A percentile compares a stretch with the other conserved stretches of the same genome.
phyloP scores from a whole-genome alignment of 2,329 filamentous ascomycete genomes.

The Elsinoe fawcettii region DNA sequence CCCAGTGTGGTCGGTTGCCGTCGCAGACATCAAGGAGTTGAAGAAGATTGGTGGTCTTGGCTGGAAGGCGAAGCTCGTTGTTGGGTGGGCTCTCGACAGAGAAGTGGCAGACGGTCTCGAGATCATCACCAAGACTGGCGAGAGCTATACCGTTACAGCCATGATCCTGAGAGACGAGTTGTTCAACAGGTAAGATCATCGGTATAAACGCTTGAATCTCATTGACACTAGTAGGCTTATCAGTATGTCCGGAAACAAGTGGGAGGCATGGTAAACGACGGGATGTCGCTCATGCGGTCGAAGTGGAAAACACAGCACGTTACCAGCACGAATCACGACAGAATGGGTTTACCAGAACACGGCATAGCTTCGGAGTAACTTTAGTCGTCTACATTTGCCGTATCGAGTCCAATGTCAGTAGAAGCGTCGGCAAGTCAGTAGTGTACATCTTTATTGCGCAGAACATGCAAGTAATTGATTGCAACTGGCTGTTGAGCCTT shows the following conservation, averaged over 20 bases:
- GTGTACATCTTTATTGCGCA: too few species aligned
- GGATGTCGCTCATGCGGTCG: neutral
- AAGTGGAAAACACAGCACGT: too few species aligned
- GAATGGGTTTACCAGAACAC: too few species aligned
- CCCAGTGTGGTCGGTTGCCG: constrained; percentile 61
- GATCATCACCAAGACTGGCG: constrained; percentile 52
- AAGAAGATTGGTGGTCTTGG: constrained; percentile 74
- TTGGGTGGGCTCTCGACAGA: constrained; percentile 67
- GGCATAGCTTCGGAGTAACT: too few species aligned
- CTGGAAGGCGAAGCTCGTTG: constrained; percentile 76
- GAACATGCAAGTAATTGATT: too few species aligned
- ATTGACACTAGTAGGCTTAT: neutral
- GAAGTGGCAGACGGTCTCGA: constrained; percentile 70
- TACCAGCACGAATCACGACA: too few species aligned
- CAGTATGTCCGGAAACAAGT: constrained; percentile 69
- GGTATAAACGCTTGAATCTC: neutral
- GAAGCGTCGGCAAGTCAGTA: too few species aligned
- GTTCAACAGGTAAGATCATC: constrained; percentile 51
- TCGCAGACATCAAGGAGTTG: constrained; percentile 64
- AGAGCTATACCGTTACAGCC: constrained; percentile 58
- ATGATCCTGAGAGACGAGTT: constrained; percentile 66
- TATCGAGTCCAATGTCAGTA: too few species aligned
- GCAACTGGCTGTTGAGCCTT: too few species aligned
- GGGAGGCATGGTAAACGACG: constrained; percentile 59
- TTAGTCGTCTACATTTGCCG: too few species aligned